Evolutionary conservation across 2,329 filamentous ascomycete genomes (phyloP), one percentile per base, ranked within the genome.

Genomic region (Periglandula ipomoeae): DNA sequence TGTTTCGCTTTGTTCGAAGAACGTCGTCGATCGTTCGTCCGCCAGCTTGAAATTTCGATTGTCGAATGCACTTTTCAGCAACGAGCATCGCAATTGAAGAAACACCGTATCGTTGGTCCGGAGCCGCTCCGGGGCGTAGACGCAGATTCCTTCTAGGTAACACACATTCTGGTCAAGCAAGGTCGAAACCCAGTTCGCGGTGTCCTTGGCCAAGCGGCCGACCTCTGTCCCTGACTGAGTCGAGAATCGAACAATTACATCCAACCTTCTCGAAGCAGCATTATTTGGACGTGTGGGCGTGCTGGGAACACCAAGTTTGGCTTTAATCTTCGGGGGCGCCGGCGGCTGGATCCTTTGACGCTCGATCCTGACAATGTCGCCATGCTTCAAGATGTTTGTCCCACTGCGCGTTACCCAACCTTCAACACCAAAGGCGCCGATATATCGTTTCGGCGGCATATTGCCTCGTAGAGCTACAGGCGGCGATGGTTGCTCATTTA

Each of bases 41-140:
- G 81, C 74, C 41, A 80, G 74, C 39, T 79, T 70, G 46, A 89
- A 82, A 5, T 57, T 55, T 24, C 61, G 73, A 39, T 72, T 75
- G 44, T 84, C 76, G 58, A 98, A 97, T 0, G 89, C 85, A 17
- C 79, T 79, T 50, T 73, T 79, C 15, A 93, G 72, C 35, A 98
- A 65, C 48, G 77, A 95, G 60, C 86, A 93, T 47, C 79, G 78
- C 40, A 98, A 68, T 63, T 98, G 93, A 6, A 98, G 66, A 58
- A 91, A 95, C n/a, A 98, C 77, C 0, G 89, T 97, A 59, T 98
- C 93, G 59, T 95, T 95, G 8, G 90, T 93, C 44, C 87, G 78
- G 43, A 97, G 67, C 42, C 80, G 75, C 49, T 97, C 91, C 0
- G 90, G 90, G 0, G 87, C 87, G 64, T 87, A 97, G 2, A 98